phyloP scores from a whole-genome alignment of 768 basidiomycete genomes.

The Clathrus columnatus region DNA sequence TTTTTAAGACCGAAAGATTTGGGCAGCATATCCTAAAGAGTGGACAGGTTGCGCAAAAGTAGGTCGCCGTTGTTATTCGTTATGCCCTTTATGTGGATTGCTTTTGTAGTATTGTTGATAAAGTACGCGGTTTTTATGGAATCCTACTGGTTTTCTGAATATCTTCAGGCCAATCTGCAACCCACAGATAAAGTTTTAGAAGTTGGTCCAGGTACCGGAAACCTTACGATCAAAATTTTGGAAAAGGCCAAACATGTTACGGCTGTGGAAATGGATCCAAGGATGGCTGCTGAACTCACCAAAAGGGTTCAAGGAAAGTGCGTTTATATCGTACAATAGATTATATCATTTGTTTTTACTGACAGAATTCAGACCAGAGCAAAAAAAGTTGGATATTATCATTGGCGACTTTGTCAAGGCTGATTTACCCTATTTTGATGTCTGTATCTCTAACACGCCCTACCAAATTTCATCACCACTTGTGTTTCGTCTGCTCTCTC shows the following conservation, averaged over 20 bases:
- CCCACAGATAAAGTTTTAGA: slow-evolving; percentile 95
- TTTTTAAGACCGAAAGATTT: slow-evolving; percentile 91
- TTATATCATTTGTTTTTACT: neutral
- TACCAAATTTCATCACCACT: slow-evolving; percentile 99
- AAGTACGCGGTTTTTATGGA: slow-evolving; percentile 26
- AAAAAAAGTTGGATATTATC: slow-evolving; percentile 88
- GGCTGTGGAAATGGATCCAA: slow-evolving; percentile 95
- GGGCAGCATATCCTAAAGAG: slow-evolving; percentile 98
- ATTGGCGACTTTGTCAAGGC: slow-evolving; percentile 98
- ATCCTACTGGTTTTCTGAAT: neutral
- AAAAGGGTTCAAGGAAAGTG: slow-evolving; percentile 98
- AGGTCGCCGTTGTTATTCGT: slow-evolving; percentile 22
- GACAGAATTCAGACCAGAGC: slow-evolving; percentile 65
- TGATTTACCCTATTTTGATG: slow-evolving; percentile 97
- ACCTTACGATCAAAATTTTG: slow-evolving; percentile 87
- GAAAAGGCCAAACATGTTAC: slow-evolving; percentile 90
- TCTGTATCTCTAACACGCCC: slow-evolving; percentile 98
- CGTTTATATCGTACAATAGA: slow-evolving; percentile 32
- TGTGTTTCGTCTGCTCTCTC: slow-evolving; percentile 92
- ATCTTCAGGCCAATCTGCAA: slow-evolving; percentile 82
- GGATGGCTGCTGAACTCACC: slow-evolving; percentile 96
- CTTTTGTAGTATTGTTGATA: slow-evolving; percentile 48
- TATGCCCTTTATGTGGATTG: slow-evolving; percentile 13
- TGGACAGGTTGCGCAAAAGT: slow-evolving; percentile 86
- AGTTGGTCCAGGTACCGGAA: slow-evolving; percentile 96